phyloP scores from a whole-genome alignment of 805 yeast species.

The Isabelozyma pseudorhagii region DNA sequence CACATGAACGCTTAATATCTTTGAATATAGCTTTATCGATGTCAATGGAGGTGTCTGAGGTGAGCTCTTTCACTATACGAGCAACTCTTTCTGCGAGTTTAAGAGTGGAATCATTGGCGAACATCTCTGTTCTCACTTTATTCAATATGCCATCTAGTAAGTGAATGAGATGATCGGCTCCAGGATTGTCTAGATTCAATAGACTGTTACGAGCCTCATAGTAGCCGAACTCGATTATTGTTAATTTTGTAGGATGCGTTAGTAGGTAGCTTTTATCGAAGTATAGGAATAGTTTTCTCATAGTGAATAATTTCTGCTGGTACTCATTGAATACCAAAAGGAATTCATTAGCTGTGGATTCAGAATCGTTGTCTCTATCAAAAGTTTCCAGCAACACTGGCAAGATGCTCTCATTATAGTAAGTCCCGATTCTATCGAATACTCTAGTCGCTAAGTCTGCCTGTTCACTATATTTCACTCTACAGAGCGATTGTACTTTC shows the following conservation, averaged over 20 bases:
- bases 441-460: conserved; percentile 16
- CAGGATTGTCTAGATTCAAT: background rate
- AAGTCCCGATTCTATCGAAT: background rate
- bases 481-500: conserved; percentile 30
- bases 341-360: background rate
- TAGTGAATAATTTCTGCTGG: conserved; percentile 1
- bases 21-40: background rate
- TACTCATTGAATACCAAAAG: conserved; percentile 7
- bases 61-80: background rate
- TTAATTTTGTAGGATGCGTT: conserved; percentile 25
- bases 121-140: background rate
- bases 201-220: conserved; percentile 1
- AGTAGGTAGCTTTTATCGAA: conserved; percentile 33
- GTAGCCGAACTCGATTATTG: conserved; percentile 22
- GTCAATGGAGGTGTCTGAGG: background rate
- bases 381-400: background rate
- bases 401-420: background rate
- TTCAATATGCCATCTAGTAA: background rate
- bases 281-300: conserved; percentile 31
- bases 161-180: background rate
- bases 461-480: conserved; percentile 30
- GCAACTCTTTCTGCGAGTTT: background rate
- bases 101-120: background rate
- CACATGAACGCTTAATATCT: background rate
- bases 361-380: background rate